Conservation (phyloP, 78 protist genomes). For the Speleostelium caveatum region DNA sequence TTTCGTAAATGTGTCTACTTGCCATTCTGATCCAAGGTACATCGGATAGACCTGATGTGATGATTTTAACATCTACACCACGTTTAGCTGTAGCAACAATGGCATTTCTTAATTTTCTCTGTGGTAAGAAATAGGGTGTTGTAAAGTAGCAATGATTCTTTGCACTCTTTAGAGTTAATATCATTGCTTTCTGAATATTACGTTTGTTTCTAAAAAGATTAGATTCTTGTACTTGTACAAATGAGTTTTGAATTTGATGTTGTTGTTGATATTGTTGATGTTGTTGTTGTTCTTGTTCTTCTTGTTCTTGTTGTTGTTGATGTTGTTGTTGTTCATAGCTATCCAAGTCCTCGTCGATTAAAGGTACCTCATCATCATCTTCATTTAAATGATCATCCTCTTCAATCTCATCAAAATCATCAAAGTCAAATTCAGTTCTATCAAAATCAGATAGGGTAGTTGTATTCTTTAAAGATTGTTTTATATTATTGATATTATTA, state of each 20-base stretch:
- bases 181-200: slow-evolving; percentile 45
- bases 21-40: slow-evolving; percentile 76
- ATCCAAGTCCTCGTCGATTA: neutral
- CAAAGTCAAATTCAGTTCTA: neutral
- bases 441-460: neutral
- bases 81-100: slow-evolving; percentile 47
- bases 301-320: no score
- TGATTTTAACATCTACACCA: slow-evolving; percentile 58
- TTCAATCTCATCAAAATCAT: neutral
- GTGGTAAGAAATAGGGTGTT: slow-evolving; percentile 79
- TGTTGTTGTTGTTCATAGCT: neutral
- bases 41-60: slow-evolving; percentile 64
- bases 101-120: slow-evolving; percentile 24
- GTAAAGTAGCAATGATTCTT: slow-evolving; percentile 50
- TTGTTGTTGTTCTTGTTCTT: neutral
- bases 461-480: neutral
- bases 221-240: slow-evolving; percentile 56
- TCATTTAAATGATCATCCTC: slow-evolving; percentile 26
- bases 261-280: no score
- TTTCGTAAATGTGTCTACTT: slow-evolving; percentile 34
- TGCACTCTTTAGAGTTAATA: slow-evolving; percentile 2
- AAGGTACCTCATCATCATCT: neutral
- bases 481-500: neutral
- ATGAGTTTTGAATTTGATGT: neutral
- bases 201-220: slow-evolving; percentile 43